Evolutionary conservation across 805 yeast genomes (phyloP).

Genomic region (Lipomyces lipofer): DNA sequence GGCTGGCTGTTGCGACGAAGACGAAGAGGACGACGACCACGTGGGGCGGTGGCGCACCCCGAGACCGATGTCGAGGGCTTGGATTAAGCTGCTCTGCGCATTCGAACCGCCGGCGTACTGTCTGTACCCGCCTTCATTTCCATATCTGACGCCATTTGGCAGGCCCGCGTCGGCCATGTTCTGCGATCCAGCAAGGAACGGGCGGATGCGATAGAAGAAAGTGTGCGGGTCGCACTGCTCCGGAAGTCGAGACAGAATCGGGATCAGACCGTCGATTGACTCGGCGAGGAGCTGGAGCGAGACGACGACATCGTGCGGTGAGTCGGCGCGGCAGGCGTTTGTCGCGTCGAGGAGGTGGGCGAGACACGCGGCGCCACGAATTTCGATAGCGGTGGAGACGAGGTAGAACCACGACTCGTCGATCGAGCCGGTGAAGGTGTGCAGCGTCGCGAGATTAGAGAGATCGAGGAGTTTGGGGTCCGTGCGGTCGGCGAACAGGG

Average conservation of each 20-base stretch:
- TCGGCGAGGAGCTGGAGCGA: slow-evolving; percentile 69
- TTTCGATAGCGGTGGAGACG: slow-evolving; percentile 83
- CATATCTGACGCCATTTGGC: slow-evolving; percentile 70
- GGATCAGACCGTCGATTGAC: slow-evolving; percentile 69
- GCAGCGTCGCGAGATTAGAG: slow-evolving; percentile 71
- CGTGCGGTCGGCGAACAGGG: slow-evolving; percentile 34
- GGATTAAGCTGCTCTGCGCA: slow-evolving; percentile 89
- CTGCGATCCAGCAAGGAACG: slow-evolving; percentile 91
- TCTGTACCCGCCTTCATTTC: slow-evolving; percentile 45
- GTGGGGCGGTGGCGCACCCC: slow-evolving; percentile 78
- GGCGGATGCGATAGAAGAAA: slow-evolving; percentile 82
- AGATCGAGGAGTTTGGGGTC: slow-evolving; percentile 57
- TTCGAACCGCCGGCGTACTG: slow-evolving; percentile 79
- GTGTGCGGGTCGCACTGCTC: slow-evolving; percentile 95
- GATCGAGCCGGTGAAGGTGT: slow-evolving; percentile 83
- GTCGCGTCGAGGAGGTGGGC: slow-evolving; percentile 68
- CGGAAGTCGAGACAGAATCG: slow-evolving; percentile 76
- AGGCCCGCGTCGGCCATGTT: slow-evolving; percentile 87
- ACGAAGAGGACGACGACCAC: background rate
- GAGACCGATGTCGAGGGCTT: slow-evolving; percentile 75
- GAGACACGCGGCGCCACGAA: slow-evolving; percentile 72
- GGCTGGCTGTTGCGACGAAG: slow-evolving; percentile 40
- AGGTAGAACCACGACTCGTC: slow-evolving; percentile 95
- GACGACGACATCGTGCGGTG: slow-evolving; percentile 45
- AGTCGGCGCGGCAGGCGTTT: slow-evolving; percentile 51